Conservation (phyloP, 1,139 yeast species). For the Maudiozyma humilis region DNA sequence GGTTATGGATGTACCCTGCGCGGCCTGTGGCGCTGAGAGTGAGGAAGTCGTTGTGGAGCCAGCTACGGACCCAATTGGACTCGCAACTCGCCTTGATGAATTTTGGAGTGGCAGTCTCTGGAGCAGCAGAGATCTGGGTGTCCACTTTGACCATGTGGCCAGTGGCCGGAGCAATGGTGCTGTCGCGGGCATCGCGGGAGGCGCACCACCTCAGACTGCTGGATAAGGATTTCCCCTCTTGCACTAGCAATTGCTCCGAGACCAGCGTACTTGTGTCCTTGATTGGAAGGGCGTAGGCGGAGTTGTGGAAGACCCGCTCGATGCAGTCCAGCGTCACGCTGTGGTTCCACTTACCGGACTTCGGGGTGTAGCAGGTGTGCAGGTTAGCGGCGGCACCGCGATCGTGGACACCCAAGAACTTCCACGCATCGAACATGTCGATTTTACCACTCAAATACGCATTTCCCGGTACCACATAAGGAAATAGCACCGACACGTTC, state of each 20-base stretch:
- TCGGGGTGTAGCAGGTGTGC: slow-evolving; percentile 9
- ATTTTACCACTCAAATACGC: slow-evolving; percentile 44
- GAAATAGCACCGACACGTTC: slow-evolving; percentile 18
- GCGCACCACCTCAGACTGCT: slow-evolving; percentile 47
- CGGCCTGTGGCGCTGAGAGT: slow-evolving; percentile 40
- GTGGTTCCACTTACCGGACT: slow-evolving; percentile 2
- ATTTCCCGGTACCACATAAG: slow-evolving; percentile 42
- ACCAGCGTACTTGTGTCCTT: slow-evolving; percentile 40
- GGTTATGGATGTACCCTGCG: slow-evolving; percentile 44
- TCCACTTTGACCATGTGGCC: slow-evolving; percentile 51
- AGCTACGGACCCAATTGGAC: slow-evolving; percentile 36
- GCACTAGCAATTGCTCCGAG: slow-evolving; percentile 31
- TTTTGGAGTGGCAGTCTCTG: slow-evolving; percentile 4
- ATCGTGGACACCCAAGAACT: slow-evolving; percentile 14
- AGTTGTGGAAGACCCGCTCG: slow-evolving; percentile 36
- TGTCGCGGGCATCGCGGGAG: slow-evolving; percentile 51
- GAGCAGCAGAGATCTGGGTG: slow-evolving; percentile 40
- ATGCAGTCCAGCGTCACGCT: slow-evolving; percentile 60
- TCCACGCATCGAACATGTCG: slow-evolving; percentile 42
- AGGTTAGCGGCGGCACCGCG: slow-evolving; percentile 9
- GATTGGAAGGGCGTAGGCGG: neutral
- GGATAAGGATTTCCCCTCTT: slow-evolving; percentile 56
- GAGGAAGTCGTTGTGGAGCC: slow-evolving; percentile 24
- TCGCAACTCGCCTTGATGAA: slow-evolving; percentile 37
- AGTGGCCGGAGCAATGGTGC: slow-evolving; percentile 43